These are phyloP conservation scores for Zymoseptoria crescenta DNA, from an alignment of 2,329 filamentous ascomycete species.

Conservation along the genomic window DNA sequence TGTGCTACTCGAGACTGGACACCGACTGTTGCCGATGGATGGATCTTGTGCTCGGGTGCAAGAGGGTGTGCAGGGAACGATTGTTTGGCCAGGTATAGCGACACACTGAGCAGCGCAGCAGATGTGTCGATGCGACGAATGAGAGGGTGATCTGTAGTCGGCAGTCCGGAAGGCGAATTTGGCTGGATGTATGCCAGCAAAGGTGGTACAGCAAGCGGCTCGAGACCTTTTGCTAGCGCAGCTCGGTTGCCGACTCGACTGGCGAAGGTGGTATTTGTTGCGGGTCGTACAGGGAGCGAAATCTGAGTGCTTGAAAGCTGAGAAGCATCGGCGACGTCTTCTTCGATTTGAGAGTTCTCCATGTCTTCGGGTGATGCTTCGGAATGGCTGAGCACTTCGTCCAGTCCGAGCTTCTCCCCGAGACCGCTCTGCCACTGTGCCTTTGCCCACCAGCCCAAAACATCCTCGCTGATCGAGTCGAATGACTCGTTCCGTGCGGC, in stretches of 20 bases:
- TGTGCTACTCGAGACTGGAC: constrained; percentile 73
- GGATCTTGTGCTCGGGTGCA: constrained; percentile 70
- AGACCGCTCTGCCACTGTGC: constrained; percentile 81
- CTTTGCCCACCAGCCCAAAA: constrained; percentile 93
- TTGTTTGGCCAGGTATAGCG: constrained; percentile 78
- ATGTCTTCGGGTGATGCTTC: constrained; percentile 20
- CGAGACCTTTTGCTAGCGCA: constrained; percentile 7
- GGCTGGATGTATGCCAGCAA: constrained; percentile 79
- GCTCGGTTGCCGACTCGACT: constrained; percentile 23
- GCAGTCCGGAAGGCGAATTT: constrained; percentile 13
- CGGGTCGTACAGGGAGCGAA: constrained; percentile 34
- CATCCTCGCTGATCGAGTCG: constrained; percentile 83
- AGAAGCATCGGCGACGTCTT: constrained; percentile 19
- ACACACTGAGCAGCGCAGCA: constrained; percentile 70
- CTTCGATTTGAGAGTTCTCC: constrained; percentile 15
- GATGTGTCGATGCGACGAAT: constrained; percentile 85
- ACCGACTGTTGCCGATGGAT: constrained; percentile 75
- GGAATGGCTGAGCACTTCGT: constrained; percentile 52
- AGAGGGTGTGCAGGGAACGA: constrained; percentile 56
- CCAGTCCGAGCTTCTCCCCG: constrained; percentile 66
- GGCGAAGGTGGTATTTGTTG: constrained; percentile 23
- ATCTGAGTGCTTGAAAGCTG: constrained; percentile 45
- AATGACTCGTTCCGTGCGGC: constrained; percentile 71
- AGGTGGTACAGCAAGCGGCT: constrained; percentile 52
- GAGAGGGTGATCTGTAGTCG: constrained; percentile 50